Evolutionary conservation across 2,329 filamentous ascomycete species (phyloP), one percentile per base, ranked within the genome.

Genomic region (Dryadomyces quercus-mongolicae): DNA sequence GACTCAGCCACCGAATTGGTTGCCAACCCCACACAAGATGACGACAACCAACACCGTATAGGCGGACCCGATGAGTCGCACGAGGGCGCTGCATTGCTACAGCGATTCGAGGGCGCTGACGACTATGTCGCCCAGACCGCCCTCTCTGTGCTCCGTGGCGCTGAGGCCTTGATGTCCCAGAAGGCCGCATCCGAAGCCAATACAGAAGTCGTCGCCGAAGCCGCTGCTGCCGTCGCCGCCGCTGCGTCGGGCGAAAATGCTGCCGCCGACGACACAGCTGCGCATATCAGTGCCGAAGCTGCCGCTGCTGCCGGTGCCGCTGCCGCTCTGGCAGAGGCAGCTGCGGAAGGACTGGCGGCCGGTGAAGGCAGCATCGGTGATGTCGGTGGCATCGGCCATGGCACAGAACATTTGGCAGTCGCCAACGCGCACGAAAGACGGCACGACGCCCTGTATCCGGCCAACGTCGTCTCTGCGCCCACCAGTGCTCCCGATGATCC

Each of bases 51-150:
- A 16, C 22, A 18, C 13, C 46, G 20, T 22, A 22, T 25, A 12
- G 15, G 36, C 22, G 13, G 22, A 3, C 40, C 45, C 18, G 48
- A 50, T 15, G 40, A 51, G 5, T 38, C 6, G 18, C 46, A 45
- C 2, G 31, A 40, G 4, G 47, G n/a, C 6, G 36, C 34, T 16
- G 13, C 40, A 6, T 21, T 15, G 36, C 25, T 54, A 21, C 40
- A 45, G 38, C 40, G 16, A 7, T 18, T 54, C 36, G 51, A 51
- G 42, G 71, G 70, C 40, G 72, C 69, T 51, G 79, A 71, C 63
- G 75, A 80, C 44, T 78, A 79, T 53, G 74, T 77, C 20, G 70
- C 71, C n/a, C 76, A 78, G 53, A 73, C 69, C 56, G 76, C 72
- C 36, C 67, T 82, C 13, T 60, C 58, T 0, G 55, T 58, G 4